Base-by-base conservation (phyloP, 2,329 filamentous ascomycete species). In the Epichloe elymi region DNA sequence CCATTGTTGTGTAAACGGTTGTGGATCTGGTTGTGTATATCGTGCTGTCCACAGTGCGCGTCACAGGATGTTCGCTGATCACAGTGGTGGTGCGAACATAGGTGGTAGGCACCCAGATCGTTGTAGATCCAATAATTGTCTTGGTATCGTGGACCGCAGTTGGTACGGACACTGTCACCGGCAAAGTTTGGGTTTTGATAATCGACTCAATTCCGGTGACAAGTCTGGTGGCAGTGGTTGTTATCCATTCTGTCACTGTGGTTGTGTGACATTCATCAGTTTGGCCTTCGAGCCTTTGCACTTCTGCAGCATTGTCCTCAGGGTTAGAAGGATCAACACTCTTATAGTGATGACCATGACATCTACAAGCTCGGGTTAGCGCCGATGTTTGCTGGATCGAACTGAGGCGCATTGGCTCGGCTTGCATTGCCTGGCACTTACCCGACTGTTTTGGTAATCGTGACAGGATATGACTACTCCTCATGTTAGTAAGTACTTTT, bases 401-500 rank as follows among this genome's bases (percentile, higher is more conserved):
- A 37, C 20, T 37, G 5, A 15, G 12, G 35, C 14, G 12, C 15
- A 12, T 38, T 4, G 8, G 12, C 45, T 23, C 19, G 11, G 14
- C 14, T 26, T 39, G 15, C 35, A 14, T 20, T 10, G 37, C 26
- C 17, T 37, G 37, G 35, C 3, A 53, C 57, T 49, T 46, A 58
- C 57, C 50, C 55, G 36, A 46, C 36, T 17, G 46, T 33, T 17
- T 47, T 48, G 10, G 58, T 61, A 1, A 58, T 46, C 8, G 59
- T 60, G n/a, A 60, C 49, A 4, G 58, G 57, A 35, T 55, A 58
- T 4, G 59, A 59, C 59, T 60, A 12, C 6, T 20, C n/a, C 8
- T 8, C 17, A 26, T n/a, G 35, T 56, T 38, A 52, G 49, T 23
- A 50, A n/a, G n/a, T 43, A 30, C 12, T 26, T 3, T 26, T 35